Evolutionary conservation across 768 basidiomycete species (phyloP).

Genomic region (Dioszegia crocea): DNA sequence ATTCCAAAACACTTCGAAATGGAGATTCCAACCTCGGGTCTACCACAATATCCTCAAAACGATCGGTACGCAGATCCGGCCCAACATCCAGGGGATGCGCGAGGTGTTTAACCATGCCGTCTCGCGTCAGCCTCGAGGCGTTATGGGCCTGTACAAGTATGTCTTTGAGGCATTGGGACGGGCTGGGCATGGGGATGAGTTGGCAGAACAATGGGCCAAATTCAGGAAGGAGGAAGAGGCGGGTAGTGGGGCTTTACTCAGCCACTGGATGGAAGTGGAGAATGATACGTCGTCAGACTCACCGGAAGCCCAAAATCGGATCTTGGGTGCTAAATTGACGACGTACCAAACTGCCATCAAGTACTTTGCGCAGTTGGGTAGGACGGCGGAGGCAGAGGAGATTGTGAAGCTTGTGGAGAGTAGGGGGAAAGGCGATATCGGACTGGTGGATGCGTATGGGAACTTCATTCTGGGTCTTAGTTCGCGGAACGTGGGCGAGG

Average conservation of each 20-base stretch:
- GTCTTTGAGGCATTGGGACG: conserved; percentile 12
- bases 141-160: conserved; percentile 15
- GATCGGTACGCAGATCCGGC: conserved; percentile 56
- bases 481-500: not conserved
- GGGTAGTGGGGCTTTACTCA: not conserved
- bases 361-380: conserved; percentile 63
- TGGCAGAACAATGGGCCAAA: conserved; percentile 7
- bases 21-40: conserved; percentile 38
- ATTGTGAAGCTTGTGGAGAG: conserved; percentile 54
- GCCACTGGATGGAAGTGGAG: conserved; percentile 16
- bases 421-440: conserved; percentile 8
- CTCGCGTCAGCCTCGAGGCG: conserved; percentile 6
- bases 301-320: too few relatives aligned
- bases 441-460: conserved; percentile 7
- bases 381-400: conserved; percentile 62
- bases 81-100: conserved; percentile 60
- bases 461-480: conserved; percentile 19
- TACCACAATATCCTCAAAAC: conserved; percentile 62
- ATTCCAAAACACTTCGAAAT: conserved; percentile 21
- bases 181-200: conserved; percentile 5
- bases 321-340: not conserved
- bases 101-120: conserved; percentile 64
- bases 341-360: conserved; percentile 54
- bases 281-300: too few relatives aligned
- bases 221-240: conserved; percentile 2